Base-by-base conservation (phyloP, 768 basidiomycete species). In the Suillus subaureus region DNA sequence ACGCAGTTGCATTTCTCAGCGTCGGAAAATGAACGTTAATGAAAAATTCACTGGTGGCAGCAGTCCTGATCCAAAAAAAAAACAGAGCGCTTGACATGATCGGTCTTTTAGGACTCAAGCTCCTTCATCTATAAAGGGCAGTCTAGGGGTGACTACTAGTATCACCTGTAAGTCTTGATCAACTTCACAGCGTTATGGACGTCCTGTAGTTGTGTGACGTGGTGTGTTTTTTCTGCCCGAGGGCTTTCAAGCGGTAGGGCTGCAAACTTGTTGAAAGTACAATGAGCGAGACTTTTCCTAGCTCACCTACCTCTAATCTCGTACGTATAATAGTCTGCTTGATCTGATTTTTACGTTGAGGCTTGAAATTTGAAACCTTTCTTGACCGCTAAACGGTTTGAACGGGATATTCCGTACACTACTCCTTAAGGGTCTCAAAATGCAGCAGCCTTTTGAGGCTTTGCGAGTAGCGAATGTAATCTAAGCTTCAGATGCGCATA, bases 21-120 rank as follows among this genome's bases (percentile, higher is more conserved):
- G 56, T 39, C 23, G 56, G 56, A 57, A 57, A 39, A 56, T n/a
- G 26, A 58, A 42, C 58, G 28, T 60, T 12, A 18, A 40, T 58
- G 11, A 6, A 6, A 33, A 33, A 13, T 60, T 60, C 40, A 42
- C 39, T 40, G 26, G 35, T 33, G 33, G 12, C 31, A 31, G 12
- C 58, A 42, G 39, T 39, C 40, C 40, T 42, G 26, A 60, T 60
- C 28, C 39, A 26, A 26, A 9, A n/a, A n/a, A 21, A 26, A 9
- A 6, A n/a, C 7, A 37, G 4, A 35, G 21, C 12, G 39, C 15
- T 57, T 15, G 35, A 23, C 21, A 55, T 56, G 21, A 49, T 49
- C 26, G 49, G 15, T 57, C 37, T 57, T 8, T n/a, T n/a, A n/a
- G n/a, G n/a, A n/a, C 13, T 39, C 33, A 31, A 31, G 31, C 5